Base-by-base conservation (phyloP, 768 basidiomycete species). In the Boletus bicolor region DNA sequence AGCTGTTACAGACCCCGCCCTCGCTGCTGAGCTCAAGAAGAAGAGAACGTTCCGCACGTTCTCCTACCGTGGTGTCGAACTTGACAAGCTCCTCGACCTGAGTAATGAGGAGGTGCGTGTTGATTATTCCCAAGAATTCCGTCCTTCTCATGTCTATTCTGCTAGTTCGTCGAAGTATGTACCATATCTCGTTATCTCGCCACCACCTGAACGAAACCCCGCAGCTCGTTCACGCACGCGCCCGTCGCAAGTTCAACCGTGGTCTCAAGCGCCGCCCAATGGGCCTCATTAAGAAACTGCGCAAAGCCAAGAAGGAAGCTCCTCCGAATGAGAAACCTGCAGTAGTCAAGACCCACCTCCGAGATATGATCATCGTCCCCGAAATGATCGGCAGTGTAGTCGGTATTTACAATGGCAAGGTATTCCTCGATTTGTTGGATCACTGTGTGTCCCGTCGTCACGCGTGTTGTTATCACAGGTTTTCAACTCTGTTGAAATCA, bases 251-350 rank as follows among this genome's bases (percentile, higher is more conserved):
- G 75, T 99, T 99, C 89, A 90, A 93, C 76, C 91, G 97, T 66
- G 97, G 97, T 68, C 88, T 99, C 68, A 98, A 98, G 82, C 91
- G 95, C 77, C 88, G 89, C 74, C 95, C 97, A 42, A 89, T 99
- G 89, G 93, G 93, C 63, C 85, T 99, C 64, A 98, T 99, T 74
- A 98, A 98, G 84, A 99, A 99, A 78, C 83, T 99, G 66, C 92
- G 97, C 76, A 96, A 97, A 77, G 93, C 97, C 56, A 99, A 99
- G 86, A 98, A 96, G 81, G 94, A 98, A 76, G 93, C 94, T n/a
- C 91, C 85, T 54, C 91, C 96, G 64, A 97, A 98, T 77, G 95
- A 98, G 80, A 98, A 99, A 82, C 97, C 97, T 56, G 83, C 93
- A 50, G 91, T 94, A 65, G 96, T 99, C 70, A 99, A 98, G 84